Conservation (phyloP, 306 rosid genomes). For the Mucuna pruriens region DNA sequence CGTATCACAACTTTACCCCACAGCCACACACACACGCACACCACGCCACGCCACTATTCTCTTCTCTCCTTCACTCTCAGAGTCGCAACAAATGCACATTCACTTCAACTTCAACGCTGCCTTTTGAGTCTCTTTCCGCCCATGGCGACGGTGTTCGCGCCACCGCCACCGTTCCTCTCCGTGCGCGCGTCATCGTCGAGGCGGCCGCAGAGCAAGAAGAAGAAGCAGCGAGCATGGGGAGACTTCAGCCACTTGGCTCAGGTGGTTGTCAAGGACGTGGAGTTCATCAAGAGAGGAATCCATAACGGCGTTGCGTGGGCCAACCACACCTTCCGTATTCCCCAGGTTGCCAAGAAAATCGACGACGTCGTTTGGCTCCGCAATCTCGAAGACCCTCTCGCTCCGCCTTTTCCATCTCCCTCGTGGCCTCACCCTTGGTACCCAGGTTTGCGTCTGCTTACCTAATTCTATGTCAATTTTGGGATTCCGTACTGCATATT, state of each 20-base stretch:
- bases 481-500: no score
- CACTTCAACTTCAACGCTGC: neutral
- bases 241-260: slow-evolving; percentile 67
- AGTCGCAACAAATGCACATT: neutral
- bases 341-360: slow-evolving; percentile 58
- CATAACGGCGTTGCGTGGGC: slow-evolving; percentile 73
- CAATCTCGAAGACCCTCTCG: slow-evolving; percentile 71
- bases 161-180: slow-evolving; percentile 36
- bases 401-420: slow-evolving; percentile 52
- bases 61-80: neutral
- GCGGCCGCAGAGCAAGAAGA: slow-evolving; percentile 26
- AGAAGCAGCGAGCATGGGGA: slow-evolving; percentile 48
- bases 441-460: slow-evolving; percentile 55
- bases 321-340: slow-evolving; percentile 63
- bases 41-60: neutral
- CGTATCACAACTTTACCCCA: slow-evolving; percentile 12
- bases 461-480: neutral
- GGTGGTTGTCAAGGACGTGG: slow-evolving; percentile 74
- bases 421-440: slow-evolving; percentile 84
- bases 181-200: slow-evolving; percentile 20
- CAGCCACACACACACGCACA: slow-evolving; percentile 5
- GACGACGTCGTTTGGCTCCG: slow-evolving; percentile 85
- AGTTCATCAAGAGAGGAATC: slow-evolving; percentile 65
- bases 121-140: slow-evolving; percentile 14
- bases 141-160: slow-evolving; percentile 52